phyloP scores from a whole-genome alignment of 306 rosid species.

The Fragaria ananassa region DNA sequence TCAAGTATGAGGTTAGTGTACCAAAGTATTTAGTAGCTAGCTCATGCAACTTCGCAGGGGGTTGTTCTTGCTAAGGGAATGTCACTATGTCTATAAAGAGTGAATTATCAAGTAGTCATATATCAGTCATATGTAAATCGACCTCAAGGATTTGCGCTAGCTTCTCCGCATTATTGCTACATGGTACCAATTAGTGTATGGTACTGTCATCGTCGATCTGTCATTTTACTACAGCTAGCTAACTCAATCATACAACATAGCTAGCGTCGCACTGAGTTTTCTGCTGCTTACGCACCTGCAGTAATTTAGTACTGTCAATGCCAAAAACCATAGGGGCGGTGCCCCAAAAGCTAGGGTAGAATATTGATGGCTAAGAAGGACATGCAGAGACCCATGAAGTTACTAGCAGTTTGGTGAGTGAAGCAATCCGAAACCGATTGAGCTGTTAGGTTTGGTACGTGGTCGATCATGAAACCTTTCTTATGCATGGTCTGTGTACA shows the following conservation, averaged over 20 bases:
- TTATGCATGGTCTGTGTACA: background rate
- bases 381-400: background rate
- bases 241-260: background rate
- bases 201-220: background rate
- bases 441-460: background rate
- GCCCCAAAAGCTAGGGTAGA: background rate
- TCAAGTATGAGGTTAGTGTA: background rate
- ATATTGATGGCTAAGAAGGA: background rate
- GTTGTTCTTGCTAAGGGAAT: background rate
- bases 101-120: too few relatives aligned
- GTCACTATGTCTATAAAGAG: background rate
- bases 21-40: background rate
- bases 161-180: background rate
- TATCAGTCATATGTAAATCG: background rate
- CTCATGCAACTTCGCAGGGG: background rate
- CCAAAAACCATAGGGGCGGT: background rate
- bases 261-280: background rate
- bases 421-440: constrained; percentile 7
- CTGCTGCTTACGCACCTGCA: background rate
- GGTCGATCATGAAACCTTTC: background rate
- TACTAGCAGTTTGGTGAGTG: background rate
- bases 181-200: background rate
- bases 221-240: background rate
- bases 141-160: background rate
- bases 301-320: background rate